Conservation (phyloP, 441 rosid genomes). For the Gossypium davidsonii region DNA sequence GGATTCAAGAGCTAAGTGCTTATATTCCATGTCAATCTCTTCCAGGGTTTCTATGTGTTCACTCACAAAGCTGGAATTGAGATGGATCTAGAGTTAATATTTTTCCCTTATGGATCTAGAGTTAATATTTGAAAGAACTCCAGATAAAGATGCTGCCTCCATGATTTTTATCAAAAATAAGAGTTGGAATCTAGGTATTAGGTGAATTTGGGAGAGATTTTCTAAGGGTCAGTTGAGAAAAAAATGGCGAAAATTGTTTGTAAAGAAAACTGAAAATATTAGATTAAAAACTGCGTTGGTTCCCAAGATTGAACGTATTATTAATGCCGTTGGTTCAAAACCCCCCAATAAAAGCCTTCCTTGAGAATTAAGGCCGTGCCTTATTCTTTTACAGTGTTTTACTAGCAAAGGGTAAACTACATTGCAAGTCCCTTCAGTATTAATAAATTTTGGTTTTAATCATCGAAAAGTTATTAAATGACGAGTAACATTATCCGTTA, state of each 20-base stretch:
- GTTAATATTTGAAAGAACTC: constrained; percentile 7
- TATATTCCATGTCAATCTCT: constrained; percentile 93
- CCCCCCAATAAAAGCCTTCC: neutral
- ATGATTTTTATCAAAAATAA: constrained; percentile 2
- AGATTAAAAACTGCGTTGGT: neutral
- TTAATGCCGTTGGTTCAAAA: neutral
- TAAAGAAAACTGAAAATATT: neutral
- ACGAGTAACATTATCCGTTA: too few relatives aligned
- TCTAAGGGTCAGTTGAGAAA: neutral
- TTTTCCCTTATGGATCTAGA: constrained; percentile 2
- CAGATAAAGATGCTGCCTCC: constrained; percentile 23
- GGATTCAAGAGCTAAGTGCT: constrained; percentile 77
- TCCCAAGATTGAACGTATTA: neutral
- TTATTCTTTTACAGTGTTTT: neutral
- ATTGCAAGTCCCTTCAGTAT: too few relatives aligned
- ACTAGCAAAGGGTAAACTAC: too few relatives aligned
- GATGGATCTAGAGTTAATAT: neutral
- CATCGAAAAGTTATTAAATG: too few relatives aligned
- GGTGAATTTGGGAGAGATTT: neutral
- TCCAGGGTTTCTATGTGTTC: constrained; percentile 96
- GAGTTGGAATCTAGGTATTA: neutral
- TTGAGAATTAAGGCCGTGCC: neutral
- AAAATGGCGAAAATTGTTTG: neutral
- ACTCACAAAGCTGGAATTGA: constrained; percentile 71
- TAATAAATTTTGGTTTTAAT: too few relatives aligned